phyloP scores from a whole-genome alignment of 768 basidiomycete genomes.

The Suillus americanus region DNA sequence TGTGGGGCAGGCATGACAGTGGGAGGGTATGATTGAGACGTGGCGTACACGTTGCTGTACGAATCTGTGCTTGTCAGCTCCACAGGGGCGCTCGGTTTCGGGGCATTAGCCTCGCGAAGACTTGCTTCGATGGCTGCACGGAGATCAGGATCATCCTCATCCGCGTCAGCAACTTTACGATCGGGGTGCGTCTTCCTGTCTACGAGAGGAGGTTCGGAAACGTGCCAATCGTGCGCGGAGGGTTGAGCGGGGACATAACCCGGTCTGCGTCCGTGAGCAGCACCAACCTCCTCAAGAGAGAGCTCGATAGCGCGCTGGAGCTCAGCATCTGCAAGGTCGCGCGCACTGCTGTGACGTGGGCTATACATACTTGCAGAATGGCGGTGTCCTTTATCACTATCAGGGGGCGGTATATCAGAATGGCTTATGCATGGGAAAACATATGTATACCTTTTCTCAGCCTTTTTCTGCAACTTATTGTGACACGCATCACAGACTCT shows the following conservation, averaged over 20 bases:
- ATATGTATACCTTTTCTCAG: conserved; percentile 50
- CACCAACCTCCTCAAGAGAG: conserved; percentile 76
- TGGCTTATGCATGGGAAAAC: neutral
- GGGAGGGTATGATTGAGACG: conserved; percentile 46
- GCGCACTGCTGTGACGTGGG: conserved; percentile 53
- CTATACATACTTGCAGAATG: conserved; percentile 55
- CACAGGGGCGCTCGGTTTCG: conserved; percentile 75
- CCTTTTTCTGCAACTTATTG: conserved; percentile 69
- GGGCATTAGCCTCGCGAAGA: conserved; percentile 79
- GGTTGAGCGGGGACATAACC: conserved; percentile 73
- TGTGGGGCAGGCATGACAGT: conserved; percentile 37
- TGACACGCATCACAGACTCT: conserved; percentile 92
- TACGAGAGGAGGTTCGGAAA: conserved; percentile 67
- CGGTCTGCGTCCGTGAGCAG: conserved; percentile 48
- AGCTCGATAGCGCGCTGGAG: conserved; percentile 92
- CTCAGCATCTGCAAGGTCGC: conserved; percentile 78
- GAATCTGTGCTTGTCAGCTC: conserved; percentile 56
- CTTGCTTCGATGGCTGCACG: conserved; percentile 95
- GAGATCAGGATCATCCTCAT: conserved; percentile 91
- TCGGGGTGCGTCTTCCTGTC: conserved; percentile 52
- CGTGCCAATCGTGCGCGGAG: conserved; percentile 50
- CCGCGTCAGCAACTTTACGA: conserved; percentile 37
- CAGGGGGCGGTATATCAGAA: neutral
- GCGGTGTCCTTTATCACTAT: conserved; percentile 49
- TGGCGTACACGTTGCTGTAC: conserved; percentile 27